phyloP scores from a whole-genome alignment of 192 early-diverging fungal genomes.

The Globomyces pollinis-pini region DNA sequence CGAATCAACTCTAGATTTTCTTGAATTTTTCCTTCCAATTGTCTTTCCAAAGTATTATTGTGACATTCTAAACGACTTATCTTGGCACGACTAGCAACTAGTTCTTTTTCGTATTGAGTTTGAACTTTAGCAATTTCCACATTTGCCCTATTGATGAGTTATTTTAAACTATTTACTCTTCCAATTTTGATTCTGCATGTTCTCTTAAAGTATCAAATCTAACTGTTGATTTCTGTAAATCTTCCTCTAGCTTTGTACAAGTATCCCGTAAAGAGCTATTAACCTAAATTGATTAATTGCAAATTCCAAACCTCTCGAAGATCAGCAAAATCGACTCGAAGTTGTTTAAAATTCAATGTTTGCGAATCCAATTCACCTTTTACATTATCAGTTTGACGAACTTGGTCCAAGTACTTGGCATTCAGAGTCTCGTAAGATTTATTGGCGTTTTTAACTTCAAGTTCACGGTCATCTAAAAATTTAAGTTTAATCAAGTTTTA shows the following conservation, averaged over 20 bases:
- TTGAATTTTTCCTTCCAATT: slow-evolving; percentile 24
- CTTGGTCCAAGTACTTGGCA: slow-evolving; percentile 5
- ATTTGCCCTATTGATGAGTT: slow-evolving; percentile 24
- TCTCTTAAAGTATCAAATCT: slow-evolving; percentile 20
- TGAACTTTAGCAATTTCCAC: slow-evolving; percentile 24
- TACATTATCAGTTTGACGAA: slow-evolving; percentile 9
- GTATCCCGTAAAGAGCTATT: background rate
- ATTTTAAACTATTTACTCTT: slow-evolving; percentile 14
- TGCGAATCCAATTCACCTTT: slow-evolving; percentile 15
- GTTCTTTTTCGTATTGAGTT: slow-evolving; percentile 24
- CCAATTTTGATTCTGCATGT: slow-evolving; percentile 36
- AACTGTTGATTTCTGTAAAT: slow-evolving; percentile 7
- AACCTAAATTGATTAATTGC: background rate
- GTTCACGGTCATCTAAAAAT: slow-evolving; percentile 14
- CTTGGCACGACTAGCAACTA: slow-evolving; percentile 26
- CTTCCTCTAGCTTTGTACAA: slow-evolving; percentile 2
- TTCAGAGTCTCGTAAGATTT: background rate
- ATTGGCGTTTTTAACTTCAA: background rate
- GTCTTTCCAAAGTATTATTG: slow-evolving; percentile 15
- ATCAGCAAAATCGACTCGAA: slow-evolving; percentile 22
- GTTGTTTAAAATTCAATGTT: slow-evolving; percentile 18
- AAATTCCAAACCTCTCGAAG: slow-evolving; percentile 15
- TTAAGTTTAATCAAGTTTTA: background rate
- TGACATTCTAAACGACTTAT: slow-evolving; percentile 22
- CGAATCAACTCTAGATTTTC: slow-evolving; percentile 31